A percentile compares a stretch with the other conserved stretches of the same genome.
These are phyloP conservation scores for Fusarium sp. DNA, from an alignment of 2,329 filamentous ascomycete genomes.

Conservation along the genomic window DNA sequence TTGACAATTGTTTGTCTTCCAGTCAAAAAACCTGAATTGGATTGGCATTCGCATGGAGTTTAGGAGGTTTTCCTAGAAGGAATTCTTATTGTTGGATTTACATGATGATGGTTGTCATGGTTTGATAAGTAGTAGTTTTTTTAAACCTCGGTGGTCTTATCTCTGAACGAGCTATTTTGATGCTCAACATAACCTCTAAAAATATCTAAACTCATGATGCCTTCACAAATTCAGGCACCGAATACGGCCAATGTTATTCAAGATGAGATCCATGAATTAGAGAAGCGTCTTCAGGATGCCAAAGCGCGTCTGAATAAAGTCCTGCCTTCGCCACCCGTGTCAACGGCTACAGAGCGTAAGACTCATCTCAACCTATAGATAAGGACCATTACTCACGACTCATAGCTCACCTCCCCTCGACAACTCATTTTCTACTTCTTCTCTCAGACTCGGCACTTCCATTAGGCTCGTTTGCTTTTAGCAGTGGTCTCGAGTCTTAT, in stretches of 20 bases:
- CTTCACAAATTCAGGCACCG: slow-evolving; percentile 25
- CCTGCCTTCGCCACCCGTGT: slow-evolving; percentile 28
- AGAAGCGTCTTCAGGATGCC: slow-evolving; percentile 59
- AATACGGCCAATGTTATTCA: slow-evolving; percentile 47
- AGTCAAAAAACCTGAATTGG: background rate
- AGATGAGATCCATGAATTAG: slow-evolving; percentile 67
- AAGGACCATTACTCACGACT: slow-evolving; percentile 3
- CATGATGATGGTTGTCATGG: slow-evolving; percentile 30
- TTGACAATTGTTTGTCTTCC: slow-evolving; percentile 14
- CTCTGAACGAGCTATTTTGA: slow-evolving; percentile 27
- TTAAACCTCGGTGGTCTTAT: slow-evolving; percentile 32
- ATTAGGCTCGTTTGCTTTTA: slow-evolving; percentile 88
- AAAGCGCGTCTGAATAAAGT: slow-evolving; percentile 54
- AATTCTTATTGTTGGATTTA: slow-evolving; percentile 34
- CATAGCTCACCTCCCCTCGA: slow-evolving; percentile 30
- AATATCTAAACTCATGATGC: slow-evolving; percentile 36
- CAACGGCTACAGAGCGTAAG: slow-evolving; percentile 26
- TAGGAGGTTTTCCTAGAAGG: slow-evolving; percentile 13
- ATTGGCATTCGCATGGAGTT: slow-evolving; percentile 41
- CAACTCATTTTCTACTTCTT: slow-evolving; percentile 74
- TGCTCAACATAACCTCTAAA: slow-evolving; percentile 8
- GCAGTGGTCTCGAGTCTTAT: slow-evolving; percentile 83
- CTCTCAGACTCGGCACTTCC: slow-evolving; percentile 84
- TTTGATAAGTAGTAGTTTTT: slow-evolving; percentile 21
- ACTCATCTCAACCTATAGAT: slow-evolving; percentile 2